These are phyloP conservation scores for Nicotiana sylvestris DNA, from an alignment of 257 asterid genomes.

Conservation along the genomic window DNA sequence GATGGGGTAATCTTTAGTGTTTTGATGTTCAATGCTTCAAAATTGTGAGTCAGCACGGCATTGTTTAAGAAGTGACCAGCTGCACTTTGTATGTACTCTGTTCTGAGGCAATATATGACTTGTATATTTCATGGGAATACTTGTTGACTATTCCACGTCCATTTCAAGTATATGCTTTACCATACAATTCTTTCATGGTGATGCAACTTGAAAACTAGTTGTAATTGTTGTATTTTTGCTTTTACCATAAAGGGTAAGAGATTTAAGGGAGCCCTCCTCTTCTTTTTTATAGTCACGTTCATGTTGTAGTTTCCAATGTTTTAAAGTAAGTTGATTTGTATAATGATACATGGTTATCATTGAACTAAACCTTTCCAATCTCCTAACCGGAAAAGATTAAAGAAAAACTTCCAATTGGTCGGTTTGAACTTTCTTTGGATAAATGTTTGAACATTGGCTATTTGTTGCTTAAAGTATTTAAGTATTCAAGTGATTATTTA, in stretches of 20 bases:
- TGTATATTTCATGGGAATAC: constrained; percentile 57
- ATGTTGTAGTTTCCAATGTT: neutral
- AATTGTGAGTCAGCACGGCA: constrained; percentile 38
- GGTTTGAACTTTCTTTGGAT: neutral
- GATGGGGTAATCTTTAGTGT: constrained; percentile 31
- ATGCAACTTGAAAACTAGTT: constrained; percentile 8
- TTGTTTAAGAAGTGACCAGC: constrained; percentile 43
- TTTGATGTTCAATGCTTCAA: constrained; percentile 32
- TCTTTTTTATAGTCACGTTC: neutral
- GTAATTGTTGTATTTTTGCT: constrained; percentile 10
- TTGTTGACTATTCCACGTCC: constrained; percentile 39
- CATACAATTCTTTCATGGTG: constrained; percentile 9
- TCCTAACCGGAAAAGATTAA: neutral
- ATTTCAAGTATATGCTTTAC: neutral
- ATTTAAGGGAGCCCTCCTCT: neutral
- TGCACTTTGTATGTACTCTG: constrained; percentile 46
- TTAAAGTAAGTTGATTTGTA: constrained; percentile 4
- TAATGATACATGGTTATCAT: neutral
- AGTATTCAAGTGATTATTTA: neutral
- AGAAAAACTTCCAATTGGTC: neutral
- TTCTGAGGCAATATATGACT: constrained; percentile 39
- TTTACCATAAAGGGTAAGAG: constrained; percentile 8
- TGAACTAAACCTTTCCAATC: neutral
- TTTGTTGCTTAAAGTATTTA: neutral
- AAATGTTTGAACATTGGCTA: neutral